Percentiles rank a stretch among this genome's conserved stretches.
Conservation (phyloP, 73 alveolate species). For the Symbiodinium natans region DNA sequence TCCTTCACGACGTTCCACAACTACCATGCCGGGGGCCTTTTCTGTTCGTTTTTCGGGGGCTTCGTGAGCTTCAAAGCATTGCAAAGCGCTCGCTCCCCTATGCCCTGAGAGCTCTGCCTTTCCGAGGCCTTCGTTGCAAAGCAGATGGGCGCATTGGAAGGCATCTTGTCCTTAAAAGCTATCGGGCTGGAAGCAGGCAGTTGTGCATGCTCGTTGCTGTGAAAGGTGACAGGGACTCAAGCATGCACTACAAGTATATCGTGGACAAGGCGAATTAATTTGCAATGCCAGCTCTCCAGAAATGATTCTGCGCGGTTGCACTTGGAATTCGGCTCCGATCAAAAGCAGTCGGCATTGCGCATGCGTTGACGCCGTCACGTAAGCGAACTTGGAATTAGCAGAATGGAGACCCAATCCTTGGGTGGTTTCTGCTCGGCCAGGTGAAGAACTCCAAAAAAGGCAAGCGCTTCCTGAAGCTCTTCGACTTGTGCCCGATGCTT, state of each 20-base stretch:
- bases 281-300: too few species aligned
- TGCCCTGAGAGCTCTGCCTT: background rate
- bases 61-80: too few species aligned
- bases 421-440: background rate
- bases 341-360: too few species aligned
- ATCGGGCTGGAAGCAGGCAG: too few species aligned
- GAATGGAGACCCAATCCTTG: too few species aligned
- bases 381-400: too few species aligned
- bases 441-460: slow-evolving; percentile 92
- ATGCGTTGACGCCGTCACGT: too few species aligned
- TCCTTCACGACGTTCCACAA: slow-evolving; percentile 90
- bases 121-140: slow-evolving; percentile 71
- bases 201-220: background rate
- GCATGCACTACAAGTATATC: slow-evolving; percentile 93
- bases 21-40: slow-evolving; percentile 43
- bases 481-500: slow-evolving; percentile 50
- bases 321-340: too few species aligned
- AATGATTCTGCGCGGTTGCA: too few species aligned
- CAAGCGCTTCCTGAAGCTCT: slow-evolving; percentile 91
- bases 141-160: slow-evolving; percentile 94
- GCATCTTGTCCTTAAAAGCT: background rate
- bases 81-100: background rate
- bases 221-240: slow-evolving; percentile 86
- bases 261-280: slow-evolving; percentile 79
- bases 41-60: background rate